Base-by-base conservation (phyloP, 139 green algal species). In the Nannochloris sp. region DNA sequence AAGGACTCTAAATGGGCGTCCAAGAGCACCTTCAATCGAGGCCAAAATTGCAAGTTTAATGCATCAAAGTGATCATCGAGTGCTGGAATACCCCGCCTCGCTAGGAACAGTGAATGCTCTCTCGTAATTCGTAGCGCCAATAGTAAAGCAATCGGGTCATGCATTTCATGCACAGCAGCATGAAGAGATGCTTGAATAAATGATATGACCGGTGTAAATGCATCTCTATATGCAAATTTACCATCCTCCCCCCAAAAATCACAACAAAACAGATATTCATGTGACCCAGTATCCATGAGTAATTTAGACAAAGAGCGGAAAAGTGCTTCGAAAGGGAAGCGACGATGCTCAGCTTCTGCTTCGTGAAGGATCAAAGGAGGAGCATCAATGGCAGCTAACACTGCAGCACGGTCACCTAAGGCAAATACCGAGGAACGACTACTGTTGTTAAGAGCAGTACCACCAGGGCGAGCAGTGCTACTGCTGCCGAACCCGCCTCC, bases 81-180 rank as follows among this genome's bases (percentile, higher is more conserved):
- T 48, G 81, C 89, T 19, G 92, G 89, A 19, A 95, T 75, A 30
- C 86, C 67, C 6, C 82, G 79, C 34, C 71, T 65, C 6, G 60
- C 64, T 87, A 97, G 96, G 35, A 83, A 67, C 46, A 89, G 69
- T 64, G 83, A 81, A 68, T 96, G 86, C 67, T 89, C 81, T 44
- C 86, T 75, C 66, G 92, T 97, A 35, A 98, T 81, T 25, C 90
- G 81, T 61, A 98, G 95, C 85, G 97, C 96, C 2, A 98, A 78
- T 76, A 98, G 79, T 25, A 97, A 44, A 24, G 82, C 85, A 14
- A 98, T 56, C 31, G 87, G 78, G 64, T 98, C 93, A 53, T 75
- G 61, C 67, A 74, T 66, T 36, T 88, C 78, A 72, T 85, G 71
- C 23, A 91, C 54, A 13, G 56, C 56, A 3, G 67, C 46, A 29